These are phyloP conservation scores for Penicillium sp. DNA, from an alignment of 2,329 filamentous ascomycete genomes.

Conservation along the genomic window DNA sequence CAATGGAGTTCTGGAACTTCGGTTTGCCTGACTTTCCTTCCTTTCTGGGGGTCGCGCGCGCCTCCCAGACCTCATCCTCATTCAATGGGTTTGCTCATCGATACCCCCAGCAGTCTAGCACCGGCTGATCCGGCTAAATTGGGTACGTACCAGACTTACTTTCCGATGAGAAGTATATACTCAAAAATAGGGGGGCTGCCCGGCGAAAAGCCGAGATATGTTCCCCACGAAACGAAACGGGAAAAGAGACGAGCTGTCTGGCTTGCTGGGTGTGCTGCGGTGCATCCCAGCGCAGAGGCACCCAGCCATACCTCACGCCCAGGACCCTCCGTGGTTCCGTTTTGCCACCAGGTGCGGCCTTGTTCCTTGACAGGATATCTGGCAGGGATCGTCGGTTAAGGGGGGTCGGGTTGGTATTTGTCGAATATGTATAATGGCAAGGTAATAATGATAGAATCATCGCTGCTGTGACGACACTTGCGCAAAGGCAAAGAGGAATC, in stretches of 20 bases:
- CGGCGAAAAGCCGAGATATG: conserved; percentile 3
- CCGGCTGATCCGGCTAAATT: neutral
- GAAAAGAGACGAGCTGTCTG: neutral
- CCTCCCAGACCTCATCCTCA: no score
- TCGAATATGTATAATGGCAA: neutral
- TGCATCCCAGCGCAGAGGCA: no score
- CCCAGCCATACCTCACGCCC: no score
- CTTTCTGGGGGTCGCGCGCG: neutral
- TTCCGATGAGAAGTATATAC: neutral
- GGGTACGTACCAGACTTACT: neutral
- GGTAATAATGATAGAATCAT: neutral
- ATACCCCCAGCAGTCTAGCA: neutral
- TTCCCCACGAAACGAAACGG: conserved; percentile 2
- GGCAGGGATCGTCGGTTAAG: conserved; percentile 1
- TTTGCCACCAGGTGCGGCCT: conserved; percentile 5
- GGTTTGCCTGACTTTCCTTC: neutral
- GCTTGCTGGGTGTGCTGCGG: neutral
- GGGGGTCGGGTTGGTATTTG: neutral
- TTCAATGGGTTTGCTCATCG: neutral
- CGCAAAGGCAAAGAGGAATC: neutral
- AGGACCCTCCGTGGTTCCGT: no score
- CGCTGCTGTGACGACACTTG: conserved; percentile 1
- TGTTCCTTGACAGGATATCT: neutral
- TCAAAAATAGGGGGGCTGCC: conserved; percentile 1
- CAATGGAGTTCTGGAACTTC: neutral